Evolutionary conservation across 2,329 filamentous ascomycete species (phyloP).

Genomic region (Fusarium dimerum): DNA sequence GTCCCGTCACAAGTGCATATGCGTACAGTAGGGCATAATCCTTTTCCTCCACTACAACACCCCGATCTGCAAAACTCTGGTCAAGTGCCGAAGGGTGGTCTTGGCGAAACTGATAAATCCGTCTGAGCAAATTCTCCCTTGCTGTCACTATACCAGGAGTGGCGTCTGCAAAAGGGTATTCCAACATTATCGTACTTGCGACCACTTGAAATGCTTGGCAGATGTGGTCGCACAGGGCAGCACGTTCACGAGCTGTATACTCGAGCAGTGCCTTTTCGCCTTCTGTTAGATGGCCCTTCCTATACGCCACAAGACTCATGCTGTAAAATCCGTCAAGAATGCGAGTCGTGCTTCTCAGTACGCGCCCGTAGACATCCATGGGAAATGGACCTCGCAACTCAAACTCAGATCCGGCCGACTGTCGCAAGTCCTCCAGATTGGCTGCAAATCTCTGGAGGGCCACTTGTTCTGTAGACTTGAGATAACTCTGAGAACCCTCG

Average conservation of each 20-base stretch:
- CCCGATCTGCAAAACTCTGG: slow-evolving; percentile 12
- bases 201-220: slow-evolving; percentile 85
- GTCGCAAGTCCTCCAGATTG: slow-evolving; percentile 71
- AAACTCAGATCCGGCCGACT: slow-evolving; percentile 77
- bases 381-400: slow-evolving; percentile 87
- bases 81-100: slow-evolving; percentile 45
- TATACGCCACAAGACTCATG: slow-evolving; percentile 89
- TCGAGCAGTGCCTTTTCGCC: slow-evolving; percentile 79
- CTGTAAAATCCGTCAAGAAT: slow-evolving; percentile 93
- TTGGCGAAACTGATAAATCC: slow-evolving; percentile 83
- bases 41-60: slow-evolving; percentile 58
- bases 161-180: slow-evolving; percentile 88
- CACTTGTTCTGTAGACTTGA: slow-evolving; percentile 26
- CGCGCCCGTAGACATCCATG: slow-evolving; percentile 67
- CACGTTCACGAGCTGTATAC: slow-evolving; percentile 77
- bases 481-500: slow-evolving; percentile 68
- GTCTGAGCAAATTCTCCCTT: slow-evolving; percentile 81
- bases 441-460: slow-evolving; percentile 42
- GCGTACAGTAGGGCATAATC: slow-evolving; percentile 94
- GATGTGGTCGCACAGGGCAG: slow-evolving; percentile 80
- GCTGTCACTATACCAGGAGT: slow-evolving; percentile 79
- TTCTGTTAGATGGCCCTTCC: slow-evolving; percentile 72
- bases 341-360: slow-evolving; percentile 76
- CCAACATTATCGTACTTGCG: slow-evolving; percentile 88
- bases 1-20: slow-evolving; percentile 72